Base-by-base conservation (phyloP, 257 asterid genomes). In the Plectranthus barbatus region DNA sequence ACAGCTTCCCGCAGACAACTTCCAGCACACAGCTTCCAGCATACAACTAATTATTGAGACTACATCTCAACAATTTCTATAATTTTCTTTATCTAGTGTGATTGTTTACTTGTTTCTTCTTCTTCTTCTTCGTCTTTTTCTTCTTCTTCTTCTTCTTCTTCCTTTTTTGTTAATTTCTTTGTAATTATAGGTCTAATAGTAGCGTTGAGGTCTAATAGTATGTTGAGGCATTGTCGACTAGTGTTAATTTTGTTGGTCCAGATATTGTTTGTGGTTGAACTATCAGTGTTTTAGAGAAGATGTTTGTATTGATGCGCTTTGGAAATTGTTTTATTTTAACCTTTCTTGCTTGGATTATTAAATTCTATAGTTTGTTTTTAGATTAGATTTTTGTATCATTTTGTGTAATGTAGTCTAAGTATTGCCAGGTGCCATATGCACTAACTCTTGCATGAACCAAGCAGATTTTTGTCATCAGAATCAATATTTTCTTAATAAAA, bases 141-240 rank as follows among this genome's bases (percentile, higher is more conserved):
- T n/a, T n/a, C n/a, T n/a, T n/a, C n/a, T 17, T 1, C 37, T n/a
- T 6, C 3, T 37, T 31, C 31, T 41, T 55, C 7, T 8, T 10
- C 1, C 36, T 9, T 21, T 65, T 26, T 18, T n/a, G 36, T 42
- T 17, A 14, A 24, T 18, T 61, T 48, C 71, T 68, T 51, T 68
- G 67, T 17, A n/a, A 44, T 55, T 44, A 88, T 97, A 85, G 81
- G 47, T 77, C 88, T 17, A 70, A 86, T 72, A 76, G 83, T 73
- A 85, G 95, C 14, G 95, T 92, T n/a, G 84, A 80, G 79, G 91
- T 97, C 99, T 69, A 93, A 92, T 76, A 86, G 98, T 86, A 68
- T 23, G 50, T 72, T 36, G 24, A 17, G 45, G 44, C 29, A 23
- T 41, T 55, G 10, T 29, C n/a, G 6, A 10, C 37, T 62, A 40